A percentile compares a stretch with the other conserved stretches of the same genome.
Conservation (phyloP, 305 asterid species). For the Fraxinus latifolia region DNA sequence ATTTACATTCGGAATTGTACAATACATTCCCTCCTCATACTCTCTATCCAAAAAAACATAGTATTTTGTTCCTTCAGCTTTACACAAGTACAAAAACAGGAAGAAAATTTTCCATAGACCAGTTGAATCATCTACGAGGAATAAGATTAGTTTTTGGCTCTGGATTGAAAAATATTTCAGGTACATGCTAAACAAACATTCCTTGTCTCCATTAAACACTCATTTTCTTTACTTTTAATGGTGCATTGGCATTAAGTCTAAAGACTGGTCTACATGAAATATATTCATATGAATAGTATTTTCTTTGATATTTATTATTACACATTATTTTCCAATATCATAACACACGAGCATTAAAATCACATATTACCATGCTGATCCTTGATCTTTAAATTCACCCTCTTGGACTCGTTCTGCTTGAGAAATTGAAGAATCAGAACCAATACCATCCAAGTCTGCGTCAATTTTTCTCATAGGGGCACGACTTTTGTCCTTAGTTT, state of each 20-base stretch:
- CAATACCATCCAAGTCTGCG: constrained; percentile 37
- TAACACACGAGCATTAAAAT: background rate
- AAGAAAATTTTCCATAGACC: background rate
- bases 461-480: constrained; percentile 22
- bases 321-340: background rate
- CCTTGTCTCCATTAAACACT: background rate
- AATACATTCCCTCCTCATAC: background rate
- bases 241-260: background rate
- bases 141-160: background rate
- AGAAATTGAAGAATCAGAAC: constrained; percentile 42
- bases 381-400: constrained; percentile 36
- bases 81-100: background rate
- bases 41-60: background rate
- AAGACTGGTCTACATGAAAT: background rate
- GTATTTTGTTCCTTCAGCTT: background rate
- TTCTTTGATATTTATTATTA: background rate
- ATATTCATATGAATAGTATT: background rate
- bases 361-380: constrained; percentile 36
- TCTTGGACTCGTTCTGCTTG: constrained; percentile 40
- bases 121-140: background rate
- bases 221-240: background rate
- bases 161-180: background rate
- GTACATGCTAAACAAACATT: background rate
- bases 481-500: constrained; percentile 27
- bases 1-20: background rate